A percentile compares a stretch with the other conserved stretches of the same genome.
Evolutionary conservation across 345 rosid genomes (phyloP).

Genomic region (Citrus unshiu): DNA sequence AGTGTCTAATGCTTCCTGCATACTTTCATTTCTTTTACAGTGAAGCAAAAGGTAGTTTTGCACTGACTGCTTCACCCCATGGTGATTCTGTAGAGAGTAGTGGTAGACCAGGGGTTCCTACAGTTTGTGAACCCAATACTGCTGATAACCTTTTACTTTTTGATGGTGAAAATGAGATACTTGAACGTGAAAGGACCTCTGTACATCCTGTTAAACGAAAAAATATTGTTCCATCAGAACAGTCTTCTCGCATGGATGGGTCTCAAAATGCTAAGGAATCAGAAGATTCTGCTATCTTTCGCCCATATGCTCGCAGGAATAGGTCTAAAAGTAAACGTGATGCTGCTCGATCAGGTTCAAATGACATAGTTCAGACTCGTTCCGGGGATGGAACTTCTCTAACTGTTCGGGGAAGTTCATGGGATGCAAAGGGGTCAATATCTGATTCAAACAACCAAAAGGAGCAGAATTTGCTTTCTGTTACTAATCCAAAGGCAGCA

Average conservation of each 20-base stretch:
- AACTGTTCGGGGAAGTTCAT: slow-evolving; percentile 48
- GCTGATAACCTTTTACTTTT: slow-evolving; percentile 84
- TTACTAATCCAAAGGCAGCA: slow-evolving; percentile 37
- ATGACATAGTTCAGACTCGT: slow-evolving; percentile 64
- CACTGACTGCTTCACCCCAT: slow-evolving; percentile 85
- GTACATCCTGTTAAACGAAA: slow-evolving; percentile 50
- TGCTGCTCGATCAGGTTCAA: slow-evolving; percentile 72
- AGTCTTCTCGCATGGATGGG: slow-evolving; percentile 62
- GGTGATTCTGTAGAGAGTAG: slow-evolving; percentile 98
- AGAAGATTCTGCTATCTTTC: slow-evolving; percentile 97
- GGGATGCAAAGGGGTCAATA: slow-evolving; percentile 49
- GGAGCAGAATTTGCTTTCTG: slow-evolving; percentile 47
- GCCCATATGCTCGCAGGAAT: slow-evolving; percentile 95
- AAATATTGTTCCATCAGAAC: slow-evolving; percentile 53
- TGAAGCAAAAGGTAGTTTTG: slow-evolving; percentile 96
- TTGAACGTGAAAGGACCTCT: slow-evolving; percentile 48
- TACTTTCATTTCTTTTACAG: slow-evolving; percentile 41
- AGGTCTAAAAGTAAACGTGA: slow-evolving; percentile 86
- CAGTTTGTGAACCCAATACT: slow-evolving; percentile 77
- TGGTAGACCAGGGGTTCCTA: slow-evolving; percentile 73
- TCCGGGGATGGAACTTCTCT: slow-evolving; percentile 65
- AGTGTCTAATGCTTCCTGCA: slow-evolving; percentile 18
- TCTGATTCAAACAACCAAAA: slow-evolving; percentile 59
- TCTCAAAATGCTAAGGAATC: slow-evolving; percentile 72
- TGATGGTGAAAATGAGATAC: slow-evolving; percentile 73